Evolutionary conservation across 805 yeast species (phyloP).

Genomic region (Spathaspora boniae): DNA sequence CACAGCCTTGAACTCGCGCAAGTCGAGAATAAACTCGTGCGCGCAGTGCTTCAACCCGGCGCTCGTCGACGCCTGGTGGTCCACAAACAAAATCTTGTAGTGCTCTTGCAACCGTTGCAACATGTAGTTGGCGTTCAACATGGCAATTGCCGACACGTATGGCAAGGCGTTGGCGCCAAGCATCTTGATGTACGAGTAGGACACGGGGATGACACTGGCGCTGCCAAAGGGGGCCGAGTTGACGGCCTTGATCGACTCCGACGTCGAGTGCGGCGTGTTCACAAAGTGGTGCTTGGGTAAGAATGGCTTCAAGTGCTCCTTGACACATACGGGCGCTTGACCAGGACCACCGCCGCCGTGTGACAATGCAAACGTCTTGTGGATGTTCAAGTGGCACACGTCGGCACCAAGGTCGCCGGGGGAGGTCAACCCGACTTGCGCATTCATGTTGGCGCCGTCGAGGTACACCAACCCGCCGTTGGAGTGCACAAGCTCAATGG

Average conservation of each 20-base stretch:
- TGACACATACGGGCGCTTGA: slow-evolving; percentile 96
- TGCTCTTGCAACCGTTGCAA: slow-evolving; percentile 67
- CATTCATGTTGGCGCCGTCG: slow-evolving; percentile 99
- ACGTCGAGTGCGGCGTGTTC: slow-evolving; percentile 45
- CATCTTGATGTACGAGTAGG: slow-evolving; percentile 92
- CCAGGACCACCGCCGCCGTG: slow-evolving; percentile 99
- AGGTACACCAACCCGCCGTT: slow-evolving; percentile 94
- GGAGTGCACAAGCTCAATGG: slow-evolving; percentile 79
- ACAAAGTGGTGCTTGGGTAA: slow-evolving; percentile 76
- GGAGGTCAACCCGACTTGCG: slow-evolving; percentile 94
- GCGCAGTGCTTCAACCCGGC: slow-evolving; percentile 75
- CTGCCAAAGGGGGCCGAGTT: slow-evolving; percentile 95
- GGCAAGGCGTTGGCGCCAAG: slow-evolving; percentile 85
- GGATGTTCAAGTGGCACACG: slow-evolving; percentile 94
- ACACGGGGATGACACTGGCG: slow-evolving; percentile 87
- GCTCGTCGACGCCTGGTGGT: slow-evolving; percentile 25
- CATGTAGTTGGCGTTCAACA: slow-evolving; percentile 96
- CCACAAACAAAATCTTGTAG: slow-evolving; percentile 74
- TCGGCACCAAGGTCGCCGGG: slow-evolving; percentile 99
- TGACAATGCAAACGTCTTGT: slow-evolving; percentile 95
- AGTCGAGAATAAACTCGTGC: slow-evolving; percentile 92
- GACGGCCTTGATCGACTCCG: slow-evolving; percentile 66
- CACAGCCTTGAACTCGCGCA: slow-evolving; percentile 73
- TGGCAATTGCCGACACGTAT: slow-evolving; percentile 83
- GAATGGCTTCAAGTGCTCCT: slow-evolving; percentile 70